Conservation (phyloP, 352 stramenopile species). For the Phytophthora boehmeriae region DNA sequence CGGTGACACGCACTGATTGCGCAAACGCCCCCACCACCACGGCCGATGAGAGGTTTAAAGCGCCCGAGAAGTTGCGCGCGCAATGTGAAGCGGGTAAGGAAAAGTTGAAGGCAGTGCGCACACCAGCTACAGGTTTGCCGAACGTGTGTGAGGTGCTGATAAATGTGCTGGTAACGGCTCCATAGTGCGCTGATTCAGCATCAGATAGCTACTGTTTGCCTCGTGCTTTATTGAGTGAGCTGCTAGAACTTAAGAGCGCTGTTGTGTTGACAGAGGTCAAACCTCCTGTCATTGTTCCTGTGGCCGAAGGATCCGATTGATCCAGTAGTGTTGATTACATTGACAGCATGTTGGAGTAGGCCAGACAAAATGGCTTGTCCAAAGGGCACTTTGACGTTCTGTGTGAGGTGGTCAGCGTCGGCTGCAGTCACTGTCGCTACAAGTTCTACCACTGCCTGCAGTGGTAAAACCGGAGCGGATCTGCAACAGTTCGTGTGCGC, state of each 20-base stretch:
- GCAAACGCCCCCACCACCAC: conserved; percentile 8
- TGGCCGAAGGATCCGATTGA: conserved; percentile 10
- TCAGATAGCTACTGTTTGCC: background rate
- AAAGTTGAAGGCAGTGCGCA: conserved; percentile 1
- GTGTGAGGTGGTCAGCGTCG: background rate
- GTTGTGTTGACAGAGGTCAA: background rate
- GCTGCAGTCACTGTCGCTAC: too few relatives aligned
- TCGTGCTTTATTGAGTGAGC: background rate
- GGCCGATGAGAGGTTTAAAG: conserved; percentile 4
- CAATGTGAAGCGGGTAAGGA: background rate
- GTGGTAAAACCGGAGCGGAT: conserved; percentile 17
- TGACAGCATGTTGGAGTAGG: too few relatives aligned
- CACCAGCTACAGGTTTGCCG: background rate
- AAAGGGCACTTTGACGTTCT: background rate
- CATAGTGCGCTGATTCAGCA: conserved; percentile 1
- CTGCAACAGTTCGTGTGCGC: conserved; percentile 35
- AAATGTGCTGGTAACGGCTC: conserved; percentile 2
- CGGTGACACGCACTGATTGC: conserved; percentile 1
- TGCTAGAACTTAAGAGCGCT: background rate
- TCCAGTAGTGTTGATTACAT: background rate
- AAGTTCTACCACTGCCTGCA: too few relatives aligned
- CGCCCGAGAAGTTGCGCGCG: conserved; percentile 7
- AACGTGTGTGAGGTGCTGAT: conserved; percentile 6
- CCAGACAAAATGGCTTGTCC: conserved; percentile 4
- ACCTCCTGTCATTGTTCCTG: background rate